Conservation (phyloP, 495 filamentous ascomycete species). For the Aspergillus nidulans region DNA sequence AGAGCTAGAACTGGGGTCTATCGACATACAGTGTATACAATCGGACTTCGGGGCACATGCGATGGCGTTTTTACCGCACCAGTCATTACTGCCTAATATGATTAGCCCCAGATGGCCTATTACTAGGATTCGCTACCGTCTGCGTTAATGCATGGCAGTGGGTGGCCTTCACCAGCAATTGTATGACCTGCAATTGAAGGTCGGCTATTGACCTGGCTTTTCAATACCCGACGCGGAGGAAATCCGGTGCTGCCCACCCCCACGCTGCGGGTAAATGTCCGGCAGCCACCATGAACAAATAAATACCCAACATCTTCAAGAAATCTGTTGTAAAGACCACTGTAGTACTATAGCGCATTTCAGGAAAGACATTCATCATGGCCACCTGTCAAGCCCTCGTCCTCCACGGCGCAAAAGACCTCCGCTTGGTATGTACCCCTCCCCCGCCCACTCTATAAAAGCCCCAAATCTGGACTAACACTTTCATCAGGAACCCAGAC, state of each 20-base stretch:
- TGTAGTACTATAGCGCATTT: background rate
- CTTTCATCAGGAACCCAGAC: conserved; percentile 35
- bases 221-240: conserved; percentile 36
- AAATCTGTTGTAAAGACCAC: background rate
- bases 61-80: background rate
- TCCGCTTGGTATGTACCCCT: conserved; percentile 54
- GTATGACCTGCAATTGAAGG: background rate
- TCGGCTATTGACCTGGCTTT: conserved; percentile 33
- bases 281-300: background rate
- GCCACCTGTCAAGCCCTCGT: conserved; percentile 54
- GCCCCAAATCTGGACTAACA: background rate
- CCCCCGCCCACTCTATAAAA: background rate
- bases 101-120: too few relatives aligned
- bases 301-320: background rate
- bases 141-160: background rate
- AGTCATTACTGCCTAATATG: background rate
- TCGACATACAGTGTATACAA: background rate
- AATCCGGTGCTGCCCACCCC: conserved; percentile 22
- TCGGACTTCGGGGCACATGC: background rate
- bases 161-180: background rate
- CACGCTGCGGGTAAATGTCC: conserved; percentile 13
- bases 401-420: conserved; percentile 63
- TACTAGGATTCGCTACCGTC: background rate
- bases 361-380: conserved; percentile 10
- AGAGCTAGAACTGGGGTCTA: background rate